These are phyloP conservation scores for Leishmania mexicana DNA, from an alignment of 208 protist genomes.

Conservation along the genomic window DNA sequence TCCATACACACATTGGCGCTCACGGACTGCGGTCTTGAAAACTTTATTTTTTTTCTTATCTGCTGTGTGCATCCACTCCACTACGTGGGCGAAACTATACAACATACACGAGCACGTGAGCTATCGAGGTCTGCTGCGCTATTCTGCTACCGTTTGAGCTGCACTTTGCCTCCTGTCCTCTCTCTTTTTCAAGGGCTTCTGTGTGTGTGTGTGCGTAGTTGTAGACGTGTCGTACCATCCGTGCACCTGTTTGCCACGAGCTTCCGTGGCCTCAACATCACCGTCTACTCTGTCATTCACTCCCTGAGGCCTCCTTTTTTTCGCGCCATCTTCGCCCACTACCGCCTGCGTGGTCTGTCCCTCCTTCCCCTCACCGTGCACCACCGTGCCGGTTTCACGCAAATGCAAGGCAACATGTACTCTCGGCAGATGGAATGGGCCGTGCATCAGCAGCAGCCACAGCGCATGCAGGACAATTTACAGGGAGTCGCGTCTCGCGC, in stretches of 20 bases:
- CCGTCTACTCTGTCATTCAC: not conserved
- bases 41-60: not conserved
- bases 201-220: not conserved
- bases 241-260: not conserved
- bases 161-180: not conserved
- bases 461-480: slow-evolving; percentile 11
- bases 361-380: not conserved
- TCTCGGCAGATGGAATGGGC: slow-evolving; percentile 30
- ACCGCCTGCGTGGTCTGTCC: not conserved
- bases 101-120: not conserved
- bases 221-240: not conserved
- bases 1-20: not conserved
- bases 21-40: not conserved
- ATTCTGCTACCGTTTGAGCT: not conserved
- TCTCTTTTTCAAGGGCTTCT: not conserved
- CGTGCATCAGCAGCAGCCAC: slow-evolving; percentile 22
- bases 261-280: not conserved
- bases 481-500: slow-evolving; percentile 14
- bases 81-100: too few relatives aligned
- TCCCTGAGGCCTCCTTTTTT: not conserved
- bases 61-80: not conserved
- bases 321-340: not conserved
- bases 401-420: slow-evolving; percentile 21
- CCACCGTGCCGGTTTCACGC: slow-evolving; percentile 6
- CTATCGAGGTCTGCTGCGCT: not conserved